These are phyloP conservation scores for Blastobotrys petasosporus DNA, from an alignment of 1,139 yeast genomes.

Conservation along the genomic window DNA sequence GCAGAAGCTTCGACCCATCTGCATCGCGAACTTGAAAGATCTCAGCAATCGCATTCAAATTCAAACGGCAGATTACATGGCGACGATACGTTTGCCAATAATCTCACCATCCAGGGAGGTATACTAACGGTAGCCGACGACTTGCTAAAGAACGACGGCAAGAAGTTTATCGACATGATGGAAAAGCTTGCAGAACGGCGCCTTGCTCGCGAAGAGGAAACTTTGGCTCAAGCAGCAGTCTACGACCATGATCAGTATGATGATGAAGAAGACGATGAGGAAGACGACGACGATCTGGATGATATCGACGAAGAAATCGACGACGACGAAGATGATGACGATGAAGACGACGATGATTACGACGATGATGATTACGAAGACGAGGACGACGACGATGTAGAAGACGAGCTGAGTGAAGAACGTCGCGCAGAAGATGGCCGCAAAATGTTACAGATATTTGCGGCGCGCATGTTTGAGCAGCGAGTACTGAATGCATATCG, in stretches of 20 bases:
- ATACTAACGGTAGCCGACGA: slow-evolving; percentile 71
- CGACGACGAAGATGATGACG: slow-evolving; percentile 27
- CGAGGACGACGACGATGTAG: slow-evolving; percentile 33
- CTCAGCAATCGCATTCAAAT: background rate
- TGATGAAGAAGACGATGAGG: slow-evolving; percentile 34
- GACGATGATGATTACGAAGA: slow-evolving; percentile 26
- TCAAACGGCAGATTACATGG: background rate
- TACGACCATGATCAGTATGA: slow-evolving; percentile 36
- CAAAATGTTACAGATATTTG: slow-evolving; percentile 66
- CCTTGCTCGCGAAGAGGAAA: slow-evolving; percentile 44
- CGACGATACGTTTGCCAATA: slow-evolving; percentile 30
- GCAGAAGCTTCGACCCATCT: slow-evolving; percentile 11
- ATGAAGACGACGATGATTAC: slow-evolving; percentile 27
- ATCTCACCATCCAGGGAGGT: slow-evolving; percentile 37
- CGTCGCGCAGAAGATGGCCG: slow-evolving; percentile 70
- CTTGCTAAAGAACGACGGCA: slow-evolving; percentile 66
- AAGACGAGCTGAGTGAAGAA: slow-evolving; percentile 33
- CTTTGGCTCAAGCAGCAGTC: slow-evolving; percentile 31
- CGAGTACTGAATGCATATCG: slow-evolving; percentile 67
- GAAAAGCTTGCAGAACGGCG: slow-evolving; percentile 62
- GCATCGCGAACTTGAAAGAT: slow-evolving; percentile 1
- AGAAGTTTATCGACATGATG: slow-evolving; percentile 68
- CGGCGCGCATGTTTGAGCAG: slow-evolving; percentile 67
- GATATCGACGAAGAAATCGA: slow-evolving; percentile 25
- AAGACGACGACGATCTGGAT: slow-evolving; percentile 23